A percentile compares a stretch with the other conserved stretches of the same genome.
These are phyloP conservation scores for Trichoderma hamatum DNA, from an alignment of 2,329 filamentous ascomycete species.

Conservation along the genomic window DNA sequence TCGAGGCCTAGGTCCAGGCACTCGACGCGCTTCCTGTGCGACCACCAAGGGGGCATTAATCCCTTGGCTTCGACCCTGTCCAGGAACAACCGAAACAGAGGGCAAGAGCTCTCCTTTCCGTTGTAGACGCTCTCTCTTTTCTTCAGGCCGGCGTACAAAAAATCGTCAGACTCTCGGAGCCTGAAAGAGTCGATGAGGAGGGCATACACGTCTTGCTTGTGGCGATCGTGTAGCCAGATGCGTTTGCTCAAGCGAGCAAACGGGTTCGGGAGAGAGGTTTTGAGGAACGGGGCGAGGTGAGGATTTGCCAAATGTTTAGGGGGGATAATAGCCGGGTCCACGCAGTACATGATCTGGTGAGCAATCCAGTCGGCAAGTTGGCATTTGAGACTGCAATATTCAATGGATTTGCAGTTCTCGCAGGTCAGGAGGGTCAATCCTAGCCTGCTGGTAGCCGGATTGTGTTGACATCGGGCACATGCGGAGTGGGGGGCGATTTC, in stretches of 20 bases:
- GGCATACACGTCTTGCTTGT: slow-evolving; percentile 14
- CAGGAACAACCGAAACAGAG: not conserved
- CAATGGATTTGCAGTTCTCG: not conserved
- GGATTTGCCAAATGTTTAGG: not conserved
- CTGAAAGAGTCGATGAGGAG: slow-evolving; percentile 20
- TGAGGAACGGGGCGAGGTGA: not conserved
- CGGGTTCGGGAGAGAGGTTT: not conserved
- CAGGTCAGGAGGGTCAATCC: not conserved
- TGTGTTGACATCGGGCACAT: slow-evolving; percentile 13
- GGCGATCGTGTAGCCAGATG: slow-evolving; percentile 15
- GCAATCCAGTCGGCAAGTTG: slow-evolving; percentile 9
- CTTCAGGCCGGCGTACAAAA: not conserved
- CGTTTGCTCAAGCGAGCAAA: slow-evolving; percentile 3
- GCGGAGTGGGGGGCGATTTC: not conserved
- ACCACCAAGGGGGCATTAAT: slow-evolving; percentile 18
- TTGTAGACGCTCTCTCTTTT: slow-evolving; percentile 15
- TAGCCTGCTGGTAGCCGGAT: not conserved
- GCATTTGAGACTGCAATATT: slow-evolving; percentile 9
- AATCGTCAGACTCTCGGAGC: slow-evolving; percentile 14
- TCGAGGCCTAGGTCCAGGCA: slow-evolving; percentile 12
- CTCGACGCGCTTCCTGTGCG: slow-evolving; percentile 13
- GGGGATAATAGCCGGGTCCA: not conserved
- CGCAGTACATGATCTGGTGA: slow-evolving; percentile 15
- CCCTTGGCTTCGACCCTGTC: not conserved
- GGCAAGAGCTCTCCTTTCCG: slow-evolving; percentile 1